Conservation (phyloP, 352 stramenopile species). For the Phytophthora sp. region DNA sequence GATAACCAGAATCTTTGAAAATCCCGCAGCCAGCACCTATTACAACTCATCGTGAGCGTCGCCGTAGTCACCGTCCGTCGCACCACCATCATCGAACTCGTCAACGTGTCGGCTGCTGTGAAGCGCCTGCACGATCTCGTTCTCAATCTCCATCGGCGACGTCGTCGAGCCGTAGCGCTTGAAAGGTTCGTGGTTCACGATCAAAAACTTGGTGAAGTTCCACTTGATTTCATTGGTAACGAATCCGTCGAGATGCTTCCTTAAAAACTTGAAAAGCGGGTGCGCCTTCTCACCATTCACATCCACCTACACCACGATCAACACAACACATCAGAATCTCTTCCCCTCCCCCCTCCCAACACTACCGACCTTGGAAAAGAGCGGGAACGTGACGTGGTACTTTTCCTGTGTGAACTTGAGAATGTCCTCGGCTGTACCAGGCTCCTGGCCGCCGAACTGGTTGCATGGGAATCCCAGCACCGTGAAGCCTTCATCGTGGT, state of each 20-base stretch:
- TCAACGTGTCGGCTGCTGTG: constrained; percentile 34
- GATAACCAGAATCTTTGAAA: neutral
- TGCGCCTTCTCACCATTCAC: constrained; percentile 92
- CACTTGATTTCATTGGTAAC: constrained; percentile 85
- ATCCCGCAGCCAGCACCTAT: neutral
- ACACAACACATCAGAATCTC: constrained; percentile 1
- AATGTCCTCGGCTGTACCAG: constrained; percentile 70
- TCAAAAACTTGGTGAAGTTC: constrained; percentile 91
- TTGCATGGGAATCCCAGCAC: constrained; percentile 96
- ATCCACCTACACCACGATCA: constrained; percentile 72
- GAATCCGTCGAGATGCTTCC: constrained; percentile 65
- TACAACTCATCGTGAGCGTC: constrained; percentile 40
- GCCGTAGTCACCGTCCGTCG: constrained; percentile 33
- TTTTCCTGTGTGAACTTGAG: constrained; percentile 74
- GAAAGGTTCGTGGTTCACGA: constrained; percentile 73
- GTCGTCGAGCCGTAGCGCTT: constrained; percentile 78
- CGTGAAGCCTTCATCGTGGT: constrained; percentile 73
- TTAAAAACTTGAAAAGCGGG: constrained; percentile 93
- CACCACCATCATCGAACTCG: constrained; percentile 36
- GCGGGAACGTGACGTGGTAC: constrained; percentile 82
- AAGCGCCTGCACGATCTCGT: constrained; percentile 66
- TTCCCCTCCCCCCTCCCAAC: neutral
- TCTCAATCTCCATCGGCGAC: constrained; percentile 68
- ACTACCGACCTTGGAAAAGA: constrained; percentile 81
- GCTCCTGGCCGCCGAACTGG: constrained; percentile 95